Percentiles rank a stretch among this genome's conserved stretches.
Evolutionary conservation across 202 grass and related monocot genomes (phyloP).

Genomic region (Eragrostis tef): DNA sequence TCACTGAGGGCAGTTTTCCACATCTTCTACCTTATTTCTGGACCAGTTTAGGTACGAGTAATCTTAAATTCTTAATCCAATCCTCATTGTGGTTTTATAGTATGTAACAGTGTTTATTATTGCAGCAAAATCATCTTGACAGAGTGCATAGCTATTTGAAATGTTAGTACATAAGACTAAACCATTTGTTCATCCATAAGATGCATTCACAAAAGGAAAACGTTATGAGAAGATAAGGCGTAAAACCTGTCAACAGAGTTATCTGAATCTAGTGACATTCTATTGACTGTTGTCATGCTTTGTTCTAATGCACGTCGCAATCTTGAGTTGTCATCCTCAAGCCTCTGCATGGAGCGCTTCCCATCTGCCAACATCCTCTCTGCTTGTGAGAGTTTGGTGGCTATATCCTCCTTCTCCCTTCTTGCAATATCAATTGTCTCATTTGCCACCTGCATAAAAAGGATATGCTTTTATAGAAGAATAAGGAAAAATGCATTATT

Average conservation of each 20-base stretch:
- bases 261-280: slow-evolving; percentile 98
- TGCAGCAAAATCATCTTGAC: slow-evolving; percentile 4
- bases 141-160: slow-evolving; percentile 14
- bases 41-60: background rate
- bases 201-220: slow-evolving; percentile 27
- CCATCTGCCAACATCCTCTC: slow-evolving; percentile 81
- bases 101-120: slow-evolving; percentile 2
- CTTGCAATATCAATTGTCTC: slow-evolving; percentile 70
- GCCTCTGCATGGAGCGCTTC: slow-evolving; percentile 80
- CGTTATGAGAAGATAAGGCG: slow-evolving; percentile 2
- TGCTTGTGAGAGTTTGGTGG: slow-evolving; percentile 65
- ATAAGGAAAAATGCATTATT: background rate
- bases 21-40: background rate
- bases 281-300: slow-evolving; percentile 91
- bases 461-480: background rate
- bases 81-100: too few relatives aligned
- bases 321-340: slow-evolving; percentile 98
- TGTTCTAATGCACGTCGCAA: slow-evolving; percentile 81
- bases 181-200: slow-evolving; percentile 6
- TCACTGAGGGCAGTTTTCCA: background rate
- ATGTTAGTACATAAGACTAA: slow-evolving; percentile 16
- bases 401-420: slow-evolving; percentile 75
- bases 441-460: slow-evolving; percentile 68
- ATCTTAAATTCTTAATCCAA: background rate
- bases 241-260: slow-evolving; percentile 87